phyloP scores from a whole-genome alignment of 495 filamentous ascomycete species.

The Tuber borchii region DNA sequence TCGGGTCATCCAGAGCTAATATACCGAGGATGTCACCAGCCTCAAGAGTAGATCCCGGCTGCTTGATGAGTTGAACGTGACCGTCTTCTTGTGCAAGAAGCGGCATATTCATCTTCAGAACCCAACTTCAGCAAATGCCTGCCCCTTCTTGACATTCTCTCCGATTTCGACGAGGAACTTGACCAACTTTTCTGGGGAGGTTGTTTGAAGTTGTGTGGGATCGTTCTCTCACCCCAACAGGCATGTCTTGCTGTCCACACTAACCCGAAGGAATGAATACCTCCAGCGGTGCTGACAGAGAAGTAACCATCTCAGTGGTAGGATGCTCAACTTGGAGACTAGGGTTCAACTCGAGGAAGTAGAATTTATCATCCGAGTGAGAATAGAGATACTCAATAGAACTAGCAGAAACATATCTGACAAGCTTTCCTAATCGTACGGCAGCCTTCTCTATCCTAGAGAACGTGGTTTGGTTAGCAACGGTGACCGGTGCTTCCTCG shows the following conservation, averaged over 20 bases:
- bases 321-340: slow-evolving; percentile 99
- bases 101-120: slow-evolving; percentile 99
- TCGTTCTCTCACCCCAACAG: slow-evolving; percentile 98
- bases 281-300: slow-evolving; percentile 90
- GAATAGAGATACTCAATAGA: slow-evolving; percentile 99
- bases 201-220: slow-evolving; percentile 90
- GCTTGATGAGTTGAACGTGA: slow-evolving; percentile 96
- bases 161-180: slow-evolving; percentile 97
- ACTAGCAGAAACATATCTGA: slow-evolving; percentile 97
- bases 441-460: slow-evolving; percentile 93
- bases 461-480: slow-evolving; percentile 83
- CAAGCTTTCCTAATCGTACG: slow-evolving; percentile 83
- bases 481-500: slow-evolving; percentile 95
- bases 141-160: slow-evolving; percentile 85
- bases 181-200: slow-evolving; percentile 94
- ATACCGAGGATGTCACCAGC: slow-evolving; percentile 99
- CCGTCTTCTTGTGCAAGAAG: slow-evolving; percentile 94
- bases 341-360: slow-evolving; percentile 97
- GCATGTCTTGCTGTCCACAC: slow-evolving; percentile 96
- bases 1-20: slow-evolving; percentile 88
- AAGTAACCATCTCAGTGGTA: slow-evolving; percentile 99
- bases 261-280: slow-evolving; percentile 98
- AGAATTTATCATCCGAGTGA: slow-evolving; percentile 96
- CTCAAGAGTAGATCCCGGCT: slow-evolving; percentile 94
- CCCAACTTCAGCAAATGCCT: slow-evolving; percentile 93